phyloP scores from a whole-genome alignment of 2,329 filamentous ascomycete genomes.

The Biscogniauxia marginata region DNA sequence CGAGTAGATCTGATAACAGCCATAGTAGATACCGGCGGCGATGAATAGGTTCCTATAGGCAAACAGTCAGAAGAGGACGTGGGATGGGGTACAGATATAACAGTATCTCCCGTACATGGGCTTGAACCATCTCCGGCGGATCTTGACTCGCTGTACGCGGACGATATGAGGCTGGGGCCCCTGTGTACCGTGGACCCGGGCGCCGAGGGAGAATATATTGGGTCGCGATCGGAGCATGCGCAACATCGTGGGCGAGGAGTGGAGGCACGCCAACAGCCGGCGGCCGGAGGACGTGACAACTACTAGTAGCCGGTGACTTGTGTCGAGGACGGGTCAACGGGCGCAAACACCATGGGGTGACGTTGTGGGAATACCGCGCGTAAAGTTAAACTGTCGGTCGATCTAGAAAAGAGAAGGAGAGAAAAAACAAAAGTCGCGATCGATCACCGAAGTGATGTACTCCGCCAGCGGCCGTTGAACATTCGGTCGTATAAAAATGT shows the following conservation, averaged over 20 bases:
- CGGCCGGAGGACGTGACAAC: conserved; percentile 20
- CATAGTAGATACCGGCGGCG: conserved; percentile 33
- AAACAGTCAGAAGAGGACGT: not conserved
- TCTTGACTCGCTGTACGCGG: conserved; percentile 29
- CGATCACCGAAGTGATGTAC: too few species aligned
- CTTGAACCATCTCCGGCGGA: conserved; percentile 27
- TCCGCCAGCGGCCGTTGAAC: too few species aligned
- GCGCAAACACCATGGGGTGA: conserved; percentile 1
- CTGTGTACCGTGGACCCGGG: conserved; percentile 12
- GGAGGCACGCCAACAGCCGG: conserved; percentile 25
- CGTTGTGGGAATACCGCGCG: not conserved
- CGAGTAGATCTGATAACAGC: conserved; percentile 43
- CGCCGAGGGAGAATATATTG: conserved; percentile 20
- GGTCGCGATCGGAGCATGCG: conserved; percentile 26
- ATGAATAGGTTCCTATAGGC: conserved; percentile 26
- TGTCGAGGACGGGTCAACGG: too few species aligned
- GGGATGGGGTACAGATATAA: not conserved
- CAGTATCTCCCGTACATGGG: conserved; percentile 26
- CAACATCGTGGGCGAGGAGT: conserved; percentile 24
- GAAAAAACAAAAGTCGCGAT: too few species aligned
- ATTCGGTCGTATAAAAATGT: too few species aligned
- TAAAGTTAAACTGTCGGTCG: too few species aligned
- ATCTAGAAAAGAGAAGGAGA: too few species aligned
- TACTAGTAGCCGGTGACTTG: not conserved
- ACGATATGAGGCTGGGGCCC: conserved; percentile 19